These are phyloP conservation scores for Fusarium brevicatenulatum DNA, from an alignment of 2,329 filamentous ascomycete species.

Conservation along the genomic window DNA sequence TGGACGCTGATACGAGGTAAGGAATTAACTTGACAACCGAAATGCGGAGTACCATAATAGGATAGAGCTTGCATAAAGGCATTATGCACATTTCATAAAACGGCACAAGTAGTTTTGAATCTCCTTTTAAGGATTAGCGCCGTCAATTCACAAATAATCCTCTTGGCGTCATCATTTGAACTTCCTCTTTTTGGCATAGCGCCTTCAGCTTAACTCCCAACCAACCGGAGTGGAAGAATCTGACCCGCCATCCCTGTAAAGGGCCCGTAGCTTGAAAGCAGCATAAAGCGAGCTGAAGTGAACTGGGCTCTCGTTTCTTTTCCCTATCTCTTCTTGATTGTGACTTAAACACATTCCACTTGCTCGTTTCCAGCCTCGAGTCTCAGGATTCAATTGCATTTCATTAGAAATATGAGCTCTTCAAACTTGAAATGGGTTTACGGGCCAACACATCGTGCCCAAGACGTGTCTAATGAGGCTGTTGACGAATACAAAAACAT, in stretches of 20 bases:
- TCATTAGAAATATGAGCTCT: fast-evolving
- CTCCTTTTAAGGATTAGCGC: background rate
- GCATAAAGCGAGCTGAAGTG: background rate
- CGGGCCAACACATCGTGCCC: background rate
- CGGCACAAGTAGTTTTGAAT: background rate
- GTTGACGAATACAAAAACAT: background rate
- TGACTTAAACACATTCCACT: fast-evolving
- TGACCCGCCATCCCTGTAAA: background rate
- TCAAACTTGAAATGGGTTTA: background rate
- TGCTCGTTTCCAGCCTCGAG: fast-evolving
- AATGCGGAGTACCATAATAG: fast-evolving
- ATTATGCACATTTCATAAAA: fast-evolving
- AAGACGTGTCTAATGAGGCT: background rate
- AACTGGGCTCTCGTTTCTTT: background rate
- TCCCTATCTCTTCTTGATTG: fast-evolving
- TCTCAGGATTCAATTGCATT: fast-evolving
- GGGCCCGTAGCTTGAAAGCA: fast-evolving
- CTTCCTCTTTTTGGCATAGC: background rate
- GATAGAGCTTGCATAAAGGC: fast-evolving
- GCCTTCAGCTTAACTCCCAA: fast-evolving
- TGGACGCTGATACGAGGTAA: background rate
- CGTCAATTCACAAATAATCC: fast-evolving
- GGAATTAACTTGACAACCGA: background rate
- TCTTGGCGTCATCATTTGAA: background rate
- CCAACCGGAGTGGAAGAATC: background rate